Evolutionary conservation across 2,329 filamentous ascomycete genomes (phyloP).

Genomic region (Purpureocillium lavendulum): DNA sequence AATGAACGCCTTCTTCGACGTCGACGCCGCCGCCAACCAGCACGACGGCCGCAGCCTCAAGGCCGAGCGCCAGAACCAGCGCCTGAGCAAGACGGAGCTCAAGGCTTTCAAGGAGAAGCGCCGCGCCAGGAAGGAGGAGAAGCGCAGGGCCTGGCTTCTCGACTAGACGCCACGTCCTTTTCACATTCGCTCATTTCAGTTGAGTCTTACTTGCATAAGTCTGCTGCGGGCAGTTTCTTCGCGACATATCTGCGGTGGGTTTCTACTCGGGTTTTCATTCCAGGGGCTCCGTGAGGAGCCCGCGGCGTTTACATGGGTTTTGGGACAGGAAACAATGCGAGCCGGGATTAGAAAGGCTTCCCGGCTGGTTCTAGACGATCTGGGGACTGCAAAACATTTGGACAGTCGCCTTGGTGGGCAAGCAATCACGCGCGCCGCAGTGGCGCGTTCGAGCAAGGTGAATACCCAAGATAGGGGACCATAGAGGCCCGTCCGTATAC

Average conservation of each 20-base stretch:
- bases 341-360: neutral
- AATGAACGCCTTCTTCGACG: conserved; percentile 92
- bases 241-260: too few relatives aligned
- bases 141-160: conserved; percentile 80
- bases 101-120: conserved; percentile 90
- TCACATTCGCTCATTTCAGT: too few relatives aligned
- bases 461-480: too few relatives aligned
- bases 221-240: too few relatives aligned
- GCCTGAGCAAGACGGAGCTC: conserved; percentile 75
- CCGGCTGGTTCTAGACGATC: too few relatives aligned
- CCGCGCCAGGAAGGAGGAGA: conserved; percentile 85
- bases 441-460: neutral
- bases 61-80: conserved; percentile 81
- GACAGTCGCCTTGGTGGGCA: neutral
- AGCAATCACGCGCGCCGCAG: neutral
- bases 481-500: too few relatives aligned
- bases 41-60: conserved; percentile 88
- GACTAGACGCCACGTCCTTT: conserved; percentile 47
- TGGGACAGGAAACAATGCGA: neutral
- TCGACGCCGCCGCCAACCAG: conserved; percentile 83
- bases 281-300: too few relatives aligned
- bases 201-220: too few relatives aligned
- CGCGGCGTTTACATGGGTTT: too few relatives aligned
- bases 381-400: too few relatives aligned
- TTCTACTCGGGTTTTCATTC: too few relatives aligned